Evolutionary conservation across 2,329 filamentous ascomycete genomes (phyloP), one percentile per base, ranked within the genome.

Genomic region (Sporothrix mexicana): DNA sequence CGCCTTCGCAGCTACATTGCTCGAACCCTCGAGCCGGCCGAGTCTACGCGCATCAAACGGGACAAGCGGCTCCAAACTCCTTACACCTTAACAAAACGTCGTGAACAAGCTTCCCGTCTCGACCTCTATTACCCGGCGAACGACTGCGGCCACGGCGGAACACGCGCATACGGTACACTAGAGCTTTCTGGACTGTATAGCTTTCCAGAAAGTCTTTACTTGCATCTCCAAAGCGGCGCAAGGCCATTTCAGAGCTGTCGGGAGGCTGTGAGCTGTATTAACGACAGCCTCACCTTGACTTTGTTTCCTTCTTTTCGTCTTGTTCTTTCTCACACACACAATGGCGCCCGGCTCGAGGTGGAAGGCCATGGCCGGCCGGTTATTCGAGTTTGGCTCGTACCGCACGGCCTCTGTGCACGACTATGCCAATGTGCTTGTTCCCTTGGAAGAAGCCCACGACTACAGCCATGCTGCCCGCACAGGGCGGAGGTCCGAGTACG

Each of bases 391-490:
- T 17, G 59, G 41, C 17, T 69, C 73, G 9, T 74, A 75, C 23
- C 76, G 76, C 17, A n/a, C 80, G 67, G 85, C 87, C 76, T 86
- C 86, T 2, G 83, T 85, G 41, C 79, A 85, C 74, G 81, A 86
- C 79, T 88, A 88, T 76, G 75, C 82, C 30, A 85, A 84, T 75
- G 86, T 88, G 47, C 77, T 88, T 20, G 79, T 89, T 12, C 83
- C 87, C 25, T 82, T 89, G 1, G 85, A 87, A 20, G 82, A 88
- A 76, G 87, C 87, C 0, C 87, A 89, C 78, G 81, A 86, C 61
- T 84, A 89, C 78, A 88, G 86, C 77, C 84, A 88, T 76, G 85
- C 85, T 15, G 85, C 85, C 20, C 82, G 86, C 70, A 81, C 80
- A 10, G 84, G 86, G 0, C 80, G 79, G 2, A 80, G 79, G 7